These are phyloP conservation scores for Mycena citricolor DNA, from an alignment of 1,284 basidiomycete species.

Conservation along the genomic window DNA sequence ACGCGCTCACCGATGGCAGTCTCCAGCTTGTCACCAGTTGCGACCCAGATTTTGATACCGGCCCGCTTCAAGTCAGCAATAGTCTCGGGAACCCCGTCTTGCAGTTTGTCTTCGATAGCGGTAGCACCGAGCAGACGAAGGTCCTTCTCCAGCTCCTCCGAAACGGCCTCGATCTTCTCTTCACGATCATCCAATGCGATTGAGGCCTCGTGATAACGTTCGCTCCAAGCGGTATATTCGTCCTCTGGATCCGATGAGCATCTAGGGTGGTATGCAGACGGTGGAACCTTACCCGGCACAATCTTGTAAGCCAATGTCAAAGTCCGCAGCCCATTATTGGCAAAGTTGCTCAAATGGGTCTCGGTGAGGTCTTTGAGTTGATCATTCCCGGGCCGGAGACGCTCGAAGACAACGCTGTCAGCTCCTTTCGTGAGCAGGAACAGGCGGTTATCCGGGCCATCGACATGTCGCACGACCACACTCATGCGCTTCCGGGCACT, in stretches of 20 bases:
- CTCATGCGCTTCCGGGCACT: slow-evolving; percentile 97
- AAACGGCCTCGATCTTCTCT: slow-evolving; percentile 74
- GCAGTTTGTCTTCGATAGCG: slow-evolving; percentile 95
- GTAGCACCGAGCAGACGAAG: slow-evolving; percentile 90
- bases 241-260: slow-evolving; percentile 48
- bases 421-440: slow-evolving; percentile 87
- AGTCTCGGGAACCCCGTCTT: slow-evolving; percentile 97
- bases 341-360: slow-evolving; percentile 86
- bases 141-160: slow-evolving; percentile 80
- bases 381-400: slow-evolving; percentile 66
- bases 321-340: slow-evolving; percentile 85
- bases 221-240: slow-evolving; percentile 81
- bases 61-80: slow-evolving; percentile 96
- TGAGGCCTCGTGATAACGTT: slow-evolving; percentile 80
- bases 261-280: no score
- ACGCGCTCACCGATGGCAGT: slow-evolving; percentile 79
- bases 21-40: slow-evolving; percentile 98
- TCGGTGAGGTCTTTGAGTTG: slow-evolving; percentile 80
- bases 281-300: slow-evolving; percentile 54
- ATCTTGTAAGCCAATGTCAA: slow-evolving; percentile 92
- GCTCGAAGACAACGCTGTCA: slow-evolving; percentile 94
- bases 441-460: slow-evolving; percentile 62
- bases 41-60: slow-evolving; percentile 99
- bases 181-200: slow-evolving; percentile 83
- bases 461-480: slow-evolving; percentile 79